These are phyloP conservation scores for Monosporascus sp. DNA, from an alignment of 2,329 filamentous ascomycete species.

Conservation along the genomic window DNA sequence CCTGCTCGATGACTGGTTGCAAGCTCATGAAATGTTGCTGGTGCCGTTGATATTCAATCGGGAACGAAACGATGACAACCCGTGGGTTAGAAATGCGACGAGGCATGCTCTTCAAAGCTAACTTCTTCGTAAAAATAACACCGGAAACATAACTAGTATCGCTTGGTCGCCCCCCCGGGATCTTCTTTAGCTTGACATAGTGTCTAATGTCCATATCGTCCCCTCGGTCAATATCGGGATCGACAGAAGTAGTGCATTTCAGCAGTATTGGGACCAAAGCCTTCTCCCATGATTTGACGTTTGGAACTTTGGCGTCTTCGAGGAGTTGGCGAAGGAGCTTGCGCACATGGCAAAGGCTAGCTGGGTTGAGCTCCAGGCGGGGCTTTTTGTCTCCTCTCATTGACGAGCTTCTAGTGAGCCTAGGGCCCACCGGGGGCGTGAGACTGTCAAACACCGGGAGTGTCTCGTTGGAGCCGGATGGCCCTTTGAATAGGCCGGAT, in stretches of 20 bases:
- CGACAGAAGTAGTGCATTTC: constrained; percentile 87
- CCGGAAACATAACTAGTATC: constrained; percentile 97
- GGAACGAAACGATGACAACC: constrained; percentile 89
- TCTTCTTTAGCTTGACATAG: constrained; percentile 96
- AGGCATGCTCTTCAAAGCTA: constrained; percentile 94
- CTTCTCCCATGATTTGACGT: constrained; percentile 76
- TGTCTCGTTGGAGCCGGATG: constrained; percentile 47
- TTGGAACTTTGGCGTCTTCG: constrained; percentile 67
- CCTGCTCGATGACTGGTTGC: constrained; percentile 93
- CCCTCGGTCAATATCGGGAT: constrained; percentile 81
- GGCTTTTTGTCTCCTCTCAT: constrained; percentile 70
- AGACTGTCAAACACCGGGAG: constrained; percentile 42
- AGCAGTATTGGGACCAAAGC: constrained; percentile 86
- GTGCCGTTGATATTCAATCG: constrained; percentile 92
- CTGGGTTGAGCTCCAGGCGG: constrained; percentile 77
- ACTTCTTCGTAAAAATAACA: constrained; percentile 94
- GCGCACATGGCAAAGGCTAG: constrained; percentile 82
- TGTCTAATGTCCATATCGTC: constrained; percentile 97
- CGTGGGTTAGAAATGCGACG: constrained; percentile 77
- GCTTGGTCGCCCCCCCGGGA: constrained; percentile 80
- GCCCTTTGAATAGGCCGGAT: constrained; percentile 50
- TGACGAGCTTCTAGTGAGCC: constrained; percentile 72
- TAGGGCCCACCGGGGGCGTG: constrained; percentile 35
- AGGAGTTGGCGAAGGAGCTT: constrained; percentile 80
- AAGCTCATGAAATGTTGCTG: constrained; percentile 96